phyloP scores from a whole-genome alignment of 139 green algal species.

The Picochlorum costavermella region DNA sequence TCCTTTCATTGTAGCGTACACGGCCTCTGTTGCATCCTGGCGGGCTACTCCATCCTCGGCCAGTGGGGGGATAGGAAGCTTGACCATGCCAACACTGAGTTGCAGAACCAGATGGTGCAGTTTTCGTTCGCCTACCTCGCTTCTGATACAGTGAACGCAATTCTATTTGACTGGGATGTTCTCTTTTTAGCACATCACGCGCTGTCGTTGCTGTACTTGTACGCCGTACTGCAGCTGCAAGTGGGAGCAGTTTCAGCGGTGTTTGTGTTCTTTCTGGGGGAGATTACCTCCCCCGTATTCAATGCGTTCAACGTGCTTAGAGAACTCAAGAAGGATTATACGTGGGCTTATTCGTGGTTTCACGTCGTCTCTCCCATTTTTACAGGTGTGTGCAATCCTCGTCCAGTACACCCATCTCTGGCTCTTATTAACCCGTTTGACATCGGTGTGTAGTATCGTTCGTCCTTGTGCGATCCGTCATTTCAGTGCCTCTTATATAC shows the following conservation, averaged over 20 bases:
- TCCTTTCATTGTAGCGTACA: not conserved
- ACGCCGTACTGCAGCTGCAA: constrained; percentile 3
- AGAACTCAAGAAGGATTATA: not conserved
- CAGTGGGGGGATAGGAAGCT: not conserved
- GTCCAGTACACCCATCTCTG: not conserved
- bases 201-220: constrained; percentile 21
- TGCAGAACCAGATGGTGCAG: constrained; percentile 20
- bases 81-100: not conserved
- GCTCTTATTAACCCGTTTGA: not conserved
- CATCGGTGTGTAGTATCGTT: not conserved
- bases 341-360: not conserved
- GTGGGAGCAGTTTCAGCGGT: not conserved
- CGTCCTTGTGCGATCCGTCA: constrained; percentile 1
- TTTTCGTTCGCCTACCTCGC: constrained; percentile 29
- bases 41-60: constrained; percentile 2
- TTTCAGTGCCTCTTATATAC: not conserved
- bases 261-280: constrained; percentile 14
- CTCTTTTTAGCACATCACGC: constrained; percentile 30
- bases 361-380: constrained; percentile 12
- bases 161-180: constrained; percentile 15
- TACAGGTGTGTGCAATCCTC: not conserved
- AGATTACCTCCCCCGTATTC: constrained; percentile 16
- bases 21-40: not conserved
- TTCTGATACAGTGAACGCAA: constrained; percentile 22
- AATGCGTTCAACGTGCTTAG: constrained; percentile 10